These are phyloP conservation scores for Panicum hallii DNA, from an alignment of 202 grass and related monocot species.

Conservation along the genomic window DNA sequence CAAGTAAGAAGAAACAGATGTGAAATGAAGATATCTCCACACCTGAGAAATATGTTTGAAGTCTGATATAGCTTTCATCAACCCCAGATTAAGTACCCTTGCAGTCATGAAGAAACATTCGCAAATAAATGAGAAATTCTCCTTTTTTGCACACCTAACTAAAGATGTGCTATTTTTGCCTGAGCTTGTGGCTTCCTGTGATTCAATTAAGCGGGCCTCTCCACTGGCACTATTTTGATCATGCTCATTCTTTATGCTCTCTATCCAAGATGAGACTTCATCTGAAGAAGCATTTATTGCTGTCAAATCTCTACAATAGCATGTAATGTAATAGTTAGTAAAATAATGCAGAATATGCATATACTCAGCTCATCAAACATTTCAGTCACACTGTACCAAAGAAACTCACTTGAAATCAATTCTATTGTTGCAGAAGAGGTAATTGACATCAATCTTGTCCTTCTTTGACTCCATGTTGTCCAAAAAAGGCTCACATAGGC, in stretches of 20 bases:
- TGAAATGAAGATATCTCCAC: conserved; percentile 32
- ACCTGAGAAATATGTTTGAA: conserved; percentile 93
- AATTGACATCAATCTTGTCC: conserved; percentile 88
- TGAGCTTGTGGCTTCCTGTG: conserved; percentile 74
- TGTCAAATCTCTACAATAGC: conserved; percentile 79
- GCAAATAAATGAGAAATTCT: conserved; percentile 94
- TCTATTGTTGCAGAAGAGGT: conserved; percentile 78
- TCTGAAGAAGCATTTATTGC: conserved; percentile 93
- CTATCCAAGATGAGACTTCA: conserved; percentile 85
- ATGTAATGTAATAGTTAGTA: conserved; percentile 26
- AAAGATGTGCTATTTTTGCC: conserved; percentile 51
- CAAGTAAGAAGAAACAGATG: conserved; percentile 39
- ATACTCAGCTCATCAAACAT: conserved; percentile 20
- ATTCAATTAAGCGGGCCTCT: conserved; percentile 58
- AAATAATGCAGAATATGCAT: conserved; percentile 8
- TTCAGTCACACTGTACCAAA: conserved; percentile 23
- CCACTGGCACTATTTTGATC: conserved; percentile 58
- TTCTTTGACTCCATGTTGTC: conserved; percentile 77
- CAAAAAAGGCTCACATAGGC: conserved; percentile 89
- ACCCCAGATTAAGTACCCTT: conserved; percentile 87
- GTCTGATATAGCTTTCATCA: conserved; percentile 92
- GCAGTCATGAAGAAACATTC: conserved; percentile 99
- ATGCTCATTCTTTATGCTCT: conserved; percentile 57
- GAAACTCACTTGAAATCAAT: conserved; percentile 75
- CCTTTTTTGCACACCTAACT: conserved; percentile 60